Percentiles rank a stretch among this genome's conserved stretches.
phyloP scores from a whole-genome alignment of 805 yeast genomes.

The Spathaspora arborariae region DNA sequence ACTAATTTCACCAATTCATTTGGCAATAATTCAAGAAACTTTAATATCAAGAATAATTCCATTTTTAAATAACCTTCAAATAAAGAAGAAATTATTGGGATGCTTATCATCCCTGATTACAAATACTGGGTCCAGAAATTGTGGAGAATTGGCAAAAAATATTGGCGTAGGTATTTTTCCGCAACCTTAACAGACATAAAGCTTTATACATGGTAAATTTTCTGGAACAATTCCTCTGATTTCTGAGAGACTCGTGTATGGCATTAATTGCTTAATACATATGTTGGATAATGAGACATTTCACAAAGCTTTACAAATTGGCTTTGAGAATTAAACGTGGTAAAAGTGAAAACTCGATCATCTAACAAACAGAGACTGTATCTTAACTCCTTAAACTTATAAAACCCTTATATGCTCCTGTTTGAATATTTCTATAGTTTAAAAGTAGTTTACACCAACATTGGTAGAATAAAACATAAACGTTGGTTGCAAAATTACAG shows the following conservation, averaged over 20 bases:
- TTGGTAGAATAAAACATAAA: background rate
- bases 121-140: background rate
- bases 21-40: background rate
- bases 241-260: too few relatives aligned
- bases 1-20: background rate
- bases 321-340: too few relatives aligned
- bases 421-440: background rate
- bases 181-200: background rate
- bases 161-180: background rate
- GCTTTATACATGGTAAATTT: too few relatives aligned
- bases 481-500: background rate
- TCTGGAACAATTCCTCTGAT: too few relatives aligned
- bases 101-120: background rate
- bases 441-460: background rate
- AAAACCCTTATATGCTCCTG: background rate
- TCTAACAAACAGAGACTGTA: too few relatives aligned
- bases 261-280: too few relatives aligned
- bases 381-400: background rate
- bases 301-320: too few relatives aligned
- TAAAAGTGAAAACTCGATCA: too few relatives aligned
- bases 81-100: background rate
- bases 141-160: background rate
- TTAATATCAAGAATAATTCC: background rate
- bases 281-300: too few relatives aligned
- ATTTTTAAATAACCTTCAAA: background rate